A percentile compares a stretch with the other conserved stretches of the same genome.
phyloP scores from a whole-genome alignment of 352 stramenopile genomes.

The Pythium catenulatum region DNA sequence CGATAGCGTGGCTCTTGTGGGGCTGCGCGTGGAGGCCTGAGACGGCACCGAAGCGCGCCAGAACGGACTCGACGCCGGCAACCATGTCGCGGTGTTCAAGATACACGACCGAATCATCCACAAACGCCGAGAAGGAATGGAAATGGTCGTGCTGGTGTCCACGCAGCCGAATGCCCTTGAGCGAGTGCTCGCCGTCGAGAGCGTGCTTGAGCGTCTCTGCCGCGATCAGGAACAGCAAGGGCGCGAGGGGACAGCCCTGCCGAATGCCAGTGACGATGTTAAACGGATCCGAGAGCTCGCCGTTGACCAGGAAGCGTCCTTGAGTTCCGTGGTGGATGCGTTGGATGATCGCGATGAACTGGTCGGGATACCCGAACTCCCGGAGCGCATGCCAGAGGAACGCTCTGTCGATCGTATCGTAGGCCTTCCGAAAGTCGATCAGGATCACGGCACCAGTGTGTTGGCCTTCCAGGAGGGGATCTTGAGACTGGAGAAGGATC shows the following conservation, averaged over 20 bases:
- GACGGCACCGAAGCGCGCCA: background rate
- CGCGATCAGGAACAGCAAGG: constrained; percentile 33
- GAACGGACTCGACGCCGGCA: background rate
- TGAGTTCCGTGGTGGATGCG: background rate
- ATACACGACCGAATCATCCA: constrained; percentile 52
- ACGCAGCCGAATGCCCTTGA: background rate
- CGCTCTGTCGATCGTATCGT: constrained; percentile 19
- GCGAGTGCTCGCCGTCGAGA: background rate
- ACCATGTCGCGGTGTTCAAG: constrained; percentile 1
- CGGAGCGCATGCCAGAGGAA: background rate
- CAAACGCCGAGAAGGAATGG: constrained; percentile 45
- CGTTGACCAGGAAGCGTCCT: constrained; percentile 32
- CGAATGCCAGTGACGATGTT: background rate
- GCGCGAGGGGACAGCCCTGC: constrained; percentile 39
- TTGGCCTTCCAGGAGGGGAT: too few relatives aligned
- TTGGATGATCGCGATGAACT: background rate
- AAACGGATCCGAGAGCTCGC: background rate
- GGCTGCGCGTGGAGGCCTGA: constrained; percentile 48
- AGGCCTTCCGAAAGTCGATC: constrained; percentile 32
- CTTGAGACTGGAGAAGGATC: background rate
- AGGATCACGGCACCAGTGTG: background rate
- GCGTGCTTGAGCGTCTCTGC: constrained; percentile 20
- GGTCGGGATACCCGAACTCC: background rate
- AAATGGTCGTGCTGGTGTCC: background rate
- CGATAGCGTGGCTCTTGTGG: constrained; percentile 31